Percentiles rank a stretch among this genome's conserved stretches.
phyloP scores from a whole-genome alignment of 768 basidiomycete genomes.

The Tricholoma furcatifolium region DNA sequence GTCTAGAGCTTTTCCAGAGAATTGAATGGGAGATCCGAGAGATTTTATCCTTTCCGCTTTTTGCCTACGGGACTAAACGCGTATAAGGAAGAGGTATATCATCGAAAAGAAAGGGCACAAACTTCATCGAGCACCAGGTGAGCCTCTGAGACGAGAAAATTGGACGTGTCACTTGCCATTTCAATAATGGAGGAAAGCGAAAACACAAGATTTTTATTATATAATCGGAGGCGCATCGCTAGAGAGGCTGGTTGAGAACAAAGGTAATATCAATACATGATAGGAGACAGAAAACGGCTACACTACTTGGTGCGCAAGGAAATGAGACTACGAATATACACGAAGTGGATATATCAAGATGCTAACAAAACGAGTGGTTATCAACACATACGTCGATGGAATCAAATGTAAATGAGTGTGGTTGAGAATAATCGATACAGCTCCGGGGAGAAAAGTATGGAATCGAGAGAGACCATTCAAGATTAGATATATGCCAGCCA shows the following conservation, averaged over 20 bases:
- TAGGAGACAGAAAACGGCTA: slow-evolving; percentile 5
- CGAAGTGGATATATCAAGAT: slow-evolving; percentile 12
- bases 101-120: slow-evolving; percentile 21
- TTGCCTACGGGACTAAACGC: slow-evolving; percentile 53
- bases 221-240: not conserved
- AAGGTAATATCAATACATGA: slow-evolving; percentile 14
- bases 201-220: not conserved
- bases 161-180: slow-evolving; percentile 34
- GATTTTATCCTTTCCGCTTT: slow-evolving; percentile 72
- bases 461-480: not conserved
- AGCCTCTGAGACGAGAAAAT: slow-evolving; percentile 72
- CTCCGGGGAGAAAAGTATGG: slow-evolving; percentile 1
- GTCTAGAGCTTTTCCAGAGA: slow-evolving; percentile 72
- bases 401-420: not conserved
- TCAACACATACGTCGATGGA: not conserved
- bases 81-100: slow-evolving; percentile 8
- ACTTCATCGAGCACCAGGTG: slow-evolving; percentile 65
- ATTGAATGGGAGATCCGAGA: slow-evolving; percentile 76
- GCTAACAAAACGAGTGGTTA: slow-evolving; percentile 2
- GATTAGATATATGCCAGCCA: not conserved
- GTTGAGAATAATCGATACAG: slow-evolving; percentile 12
- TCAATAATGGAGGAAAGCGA: not conserved
- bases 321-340: slow-evolving; percentile 17
- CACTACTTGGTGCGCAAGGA: slow-evolving; percentile 12
- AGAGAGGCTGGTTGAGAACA: not conserved